Evolutionary conservation across 495 filamentous ascomycete species (phyloP).

Genomic region (Hypoxylon rickii): DNA sequence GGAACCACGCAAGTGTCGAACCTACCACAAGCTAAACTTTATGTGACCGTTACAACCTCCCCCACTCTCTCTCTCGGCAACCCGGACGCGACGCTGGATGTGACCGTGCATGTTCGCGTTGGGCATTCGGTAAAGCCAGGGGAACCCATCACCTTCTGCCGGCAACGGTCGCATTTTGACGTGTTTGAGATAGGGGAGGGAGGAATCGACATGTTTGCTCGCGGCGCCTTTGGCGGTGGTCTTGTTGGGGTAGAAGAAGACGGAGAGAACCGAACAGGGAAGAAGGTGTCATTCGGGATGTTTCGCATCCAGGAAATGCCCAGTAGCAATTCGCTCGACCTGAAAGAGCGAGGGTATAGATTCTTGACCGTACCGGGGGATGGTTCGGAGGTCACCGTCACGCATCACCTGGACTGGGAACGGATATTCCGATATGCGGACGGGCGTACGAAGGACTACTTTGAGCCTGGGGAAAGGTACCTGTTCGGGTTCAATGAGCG

Average conservation of each 20-base stretch:
- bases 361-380: conserved; percentile 11
- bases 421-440: conserved; percentile 15
- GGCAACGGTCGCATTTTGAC: neutral
- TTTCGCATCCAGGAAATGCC: neutral
- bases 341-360: neutral
- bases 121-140: neutral
- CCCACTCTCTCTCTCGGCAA: conserved; percentile 2
- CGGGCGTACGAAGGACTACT: neutral
- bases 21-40: neutral
- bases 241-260: neutral
- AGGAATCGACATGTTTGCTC: neutral
- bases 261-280: neutral
- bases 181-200: neutral
- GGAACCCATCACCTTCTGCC: neutral
- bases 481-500: neutral
- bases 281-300: neutral
- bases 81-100: neutral
- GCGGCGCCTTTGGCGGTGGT: neutral
- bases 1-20: too few relatives aligned
- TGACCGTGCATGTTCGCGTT: neutral
- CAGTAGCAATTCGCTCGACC: neutral
- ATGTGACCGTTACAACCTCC: neutral
- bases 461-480: neutral
- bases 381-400: neutral
- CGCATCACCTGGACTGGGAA: conserved; percentile 10